Evolutionary conservation across 306 rosid genomes (phyloP).

Genomic region (Gastrolobium bilobum): DNA sequence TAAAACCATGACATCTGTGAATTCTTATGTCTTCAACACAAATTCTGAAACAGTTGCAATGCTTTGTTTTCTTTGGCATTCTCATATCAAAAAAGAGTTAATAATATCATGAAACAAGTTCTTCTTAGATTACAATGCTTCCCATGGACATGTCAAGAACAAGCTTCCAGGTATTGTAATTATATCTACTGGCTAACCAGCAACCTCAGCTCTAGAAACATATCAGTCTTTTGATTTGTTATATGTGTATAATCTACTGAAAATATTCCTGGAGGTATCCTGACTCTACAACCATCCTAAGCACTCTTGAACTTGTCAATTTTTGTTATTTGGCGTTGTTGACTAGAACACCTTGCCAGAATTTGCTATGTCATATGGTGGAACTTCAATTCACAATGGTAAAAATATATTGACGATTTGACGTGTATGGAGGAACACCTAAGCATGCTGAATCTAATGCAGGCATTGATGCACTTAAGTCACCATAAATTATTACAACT

Average conservation of each 20-base stretch:
- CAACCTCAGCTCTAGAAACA: background rate
- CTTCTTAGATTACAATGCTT: background rate
- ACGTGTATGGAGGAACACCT: constrained; percentile 16
- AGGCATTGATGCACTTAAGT: too few species aligned
- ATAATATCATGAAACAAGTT: background rate
- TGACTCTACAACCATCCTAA: background rate
- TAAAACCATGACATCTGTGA: constrained; percentile 17
- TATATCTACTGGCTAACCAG: background rate
- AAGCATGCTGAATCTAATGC: constrained; percentile 48
- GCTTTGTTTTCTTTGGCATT: background rate
- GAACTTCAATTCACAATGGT: background rate
- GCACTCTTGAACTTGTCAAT: background rate
- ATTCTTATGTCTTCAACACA: constrained; percentile 7
- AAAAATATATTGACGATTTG: background rate
- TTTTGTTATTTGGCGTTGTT: constrained; percentile 4
- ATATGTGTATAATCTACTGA: background rate
- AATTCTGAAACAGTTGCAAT: constrained; percentile 13
- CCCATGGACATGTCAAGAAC: constrained; percentile 1
- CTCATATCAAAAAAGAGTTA: background rate
- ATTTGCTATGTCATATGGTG: background rate
- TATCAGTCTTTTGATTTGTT: background rate
- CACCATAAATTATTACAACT: too few species aligned
- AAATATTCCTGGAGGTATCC: too few species aligned
- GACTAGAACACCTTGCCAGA: constrained; percentile 7
- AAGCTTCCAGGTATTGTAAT: background rate